phyloP scores from a whole-genome alignment of 352 stramenopile genomes.

The Elongisporangium prolatum region DNA sequence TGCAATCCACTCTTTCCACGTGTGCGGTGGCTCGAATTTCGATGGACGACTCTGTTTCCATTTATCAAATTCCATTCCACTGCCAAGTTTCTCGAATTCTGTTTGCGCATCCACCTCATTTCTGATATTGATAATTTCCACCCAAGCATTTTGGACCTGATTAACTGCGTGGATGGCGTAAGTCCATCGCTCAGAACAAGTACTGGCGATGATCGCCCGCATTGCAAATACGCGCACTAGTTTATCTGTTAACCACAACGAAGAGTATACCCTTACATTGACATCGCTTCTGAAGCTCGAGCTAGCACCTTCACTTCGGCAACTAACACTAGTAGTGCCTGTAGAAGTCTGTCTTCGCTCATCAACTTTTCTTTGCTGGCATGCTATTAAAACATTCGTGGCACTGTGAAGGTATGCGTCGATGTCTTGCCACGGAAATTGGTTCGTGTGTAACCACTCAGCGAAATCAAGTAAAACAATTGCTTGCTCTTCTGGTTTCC shows the following conservation, averaged over 20 bases:
- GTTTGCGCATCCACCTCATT: slow-evolving; percentile 42
- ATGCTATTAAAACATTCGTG: slow-evolving; percentile 30
- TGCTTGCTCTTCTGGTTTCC: slow-evolving; percentile 52
- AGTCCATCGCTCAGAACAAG: slow-evolving; percentile 26
- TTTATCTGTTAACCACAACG: slow-evolving; percentile 56
- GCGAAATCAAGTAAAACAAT: slow-evolving; percentile 74
- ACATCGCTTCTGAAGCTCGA: slow-evolving; percentile 9
- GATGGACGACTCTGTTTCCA: slow-evolving; percentile 41
- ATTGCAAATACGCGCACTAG: slow-evolving; percentile 50
- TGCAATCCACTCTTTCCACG: slow-evolving; percentile 31
- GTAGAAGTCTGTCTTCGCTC: not conserved
- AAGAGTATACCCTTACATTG: slow-evolving; percentile 12
- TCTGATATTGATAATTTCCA: slow-evolving; percentile 31
- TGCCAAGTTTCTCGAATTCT: slow-evolving; percentile 22
- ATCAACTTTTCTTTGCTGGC: slow-evolving; percentile 18
- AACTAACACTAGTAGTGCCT: not conserved
- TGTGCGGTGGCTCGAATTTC: slow-evolving; percentile 19
- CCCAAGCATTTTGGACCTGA: slow-evolving; percentile 47
- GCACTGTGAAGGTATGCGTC: slow-evolving; percentile 54
- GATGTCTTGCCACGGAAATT: slow-evolving; percentile 49
- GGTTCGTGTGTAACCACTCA: slow-evolving; percentile 81
- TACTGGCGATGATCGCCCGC: slow-evolving; percentile 23
- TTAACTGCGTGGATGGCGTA: slow-evolving; percentile 28
- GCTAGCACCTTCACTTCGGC: not conserved
- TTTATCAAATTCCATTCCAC: slow-evolving; percentile 38